Base-by-base conservation (phyloP, 805 yeast species). In the Teunomyces lycoperdinae region DNA sequence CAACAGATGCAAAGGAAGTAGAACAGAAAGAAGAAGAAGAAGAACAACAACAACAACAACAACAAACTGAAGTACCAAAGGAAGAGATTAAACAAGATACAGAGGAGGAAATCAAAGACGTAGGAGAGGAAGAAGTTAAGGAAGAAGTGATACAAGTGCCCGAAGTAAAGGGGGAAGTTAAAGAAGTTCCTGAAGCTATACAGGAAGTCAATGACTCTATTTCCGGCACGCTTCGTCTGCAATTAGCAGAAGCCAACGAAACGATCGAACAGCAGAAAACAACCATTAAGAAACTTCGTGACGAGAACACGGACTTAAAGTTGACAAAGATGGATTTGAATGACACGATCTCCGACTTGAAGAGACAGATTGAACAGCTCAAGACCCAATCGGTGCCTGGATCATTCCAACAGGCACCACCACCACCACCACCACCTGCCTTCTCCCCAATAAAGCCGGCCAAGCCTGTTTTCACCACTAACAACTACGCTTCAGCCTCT, bases 221-320 rank as follows among this genome's bases (percentile, higher is more conserved):
- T 48, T 6, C 35, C 47, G 10, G 20, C 9, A n/a, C 41, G 6
- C 16, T 38, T 13, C 41, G 29, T 20, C 41, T 17, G 10, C 30
- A 38, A 38, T 13, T 38, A 5, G 16, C 41, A 8, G 45, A 48
- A 24, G 41, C 41, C 41, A 47, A 42, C 30, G 56, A 53, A 9
- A 63, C 65, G 4, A 57, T 72, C 9, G 61, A 57, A 29, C 59
- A 54, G 33, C 76, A 70, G 34, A 62, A 64, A 44, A 56, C 49
- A 27, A 71, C 74, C 32, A 72, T 73, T 39, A 60, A 57, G 42
- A 66, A 62, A 43, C 57, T 72, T 32, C 60, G 76, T 34, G 73
- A 71, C 49, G 75, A 71, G 48, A 71, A 71, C 49, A 70, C 77
- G 16, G 74, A 71, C 47, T 63, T 73, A 47, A 71, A 73, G 49